phyloP scores from a whole-genome alignment of 2,329 filamentous ascomycete species.

The Phialocephala subalpina region DNA sequence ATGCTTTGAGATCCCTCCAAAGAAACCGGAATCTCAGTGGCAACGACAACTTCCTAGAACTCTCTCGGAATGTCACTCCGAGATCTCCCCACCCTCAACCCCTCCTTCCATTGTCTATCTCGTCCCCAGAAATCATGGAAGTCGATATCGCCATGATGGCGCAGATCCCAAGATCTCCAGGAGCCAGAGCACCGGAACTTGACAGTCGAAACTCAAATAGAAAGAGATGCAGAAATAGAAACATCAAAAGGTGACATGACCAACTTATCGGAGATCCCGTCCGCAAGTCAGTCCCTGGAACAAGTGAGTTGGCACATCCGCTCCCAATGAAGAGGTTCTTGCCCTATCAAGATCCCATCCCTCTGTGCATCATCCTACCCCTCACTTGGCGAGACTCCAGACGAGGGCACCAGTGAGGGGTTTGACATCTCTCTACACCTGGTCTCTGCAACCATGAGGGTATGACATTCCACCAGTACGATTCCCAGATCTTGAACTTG shows the following conservation, averaged over 20 bases:
- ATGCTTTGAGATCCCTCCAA: not conserved
- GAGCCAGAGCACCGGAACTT: not conserved
- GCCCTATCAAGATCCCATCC: not conserved
- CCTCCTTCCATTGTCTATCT: not conserved
- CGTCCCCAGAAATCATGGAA: not conserved
- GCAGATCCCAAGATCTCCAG: not conserved
- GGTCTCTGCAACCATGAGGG: not conserved
- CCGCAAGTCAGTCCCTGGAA: not conserved
- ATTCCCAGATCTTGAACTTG: not conserved
- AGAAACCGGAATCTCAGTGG: not conserved
- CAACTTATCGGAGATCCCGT: not conserved
- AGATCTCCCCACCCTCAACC: not conserved
- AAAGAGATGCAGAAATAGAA: not conserved
- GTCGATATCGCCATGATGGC: not conserved
- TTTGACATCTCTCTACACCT: not conserved
- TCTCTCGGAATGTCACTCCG: not conserved
- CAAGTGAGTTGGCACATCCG: not conserved
- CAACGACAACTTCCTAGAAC: not conserved
- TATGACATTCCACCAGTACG: not conserved
- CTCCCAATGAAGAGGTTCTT: not conserved
- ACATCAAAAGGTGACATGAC: not conserved
- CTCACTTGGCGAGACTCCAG: not conserved
- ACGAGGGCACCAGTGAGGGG: too few relatives aligned
- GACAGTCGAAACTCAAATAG: not conserved
- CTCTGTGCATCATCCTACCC: not conserved